Base-by-base conservation (phyloP, 73 alveolate species). In the Tetrahymena borealis region DNA sequence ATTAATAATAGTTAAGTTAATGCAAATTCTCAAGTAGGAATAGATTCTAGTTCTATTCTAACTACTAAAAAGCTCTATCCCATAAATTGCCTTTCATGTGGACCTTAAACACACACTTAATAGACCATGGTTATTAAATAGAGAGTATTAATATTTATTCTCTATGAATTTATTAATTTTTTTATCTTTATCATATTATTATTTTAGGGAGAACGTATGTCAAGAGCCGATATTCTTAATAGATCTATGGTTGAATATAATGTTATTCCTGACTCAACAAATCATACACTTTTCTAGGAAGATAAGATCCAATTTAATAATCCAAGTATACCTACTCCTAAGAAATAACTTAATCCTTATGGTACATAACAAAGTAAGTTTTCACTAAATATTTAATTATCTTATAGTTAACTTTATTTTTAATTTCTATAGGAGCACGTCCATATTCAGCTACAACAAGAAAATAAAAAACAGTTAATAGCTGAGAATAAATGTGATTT, bases 11-110 rank as follows among this genome's bases (percentile, higher is more conserved):
- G 85, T 35, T 20, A 60, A 60, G 90, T 77, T 13, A 39, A 39
- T 39, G 38, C 95, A 20, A 38, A 90, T 0, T 38, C 93, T 3
- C 60, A 90, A 35, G 91, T 92, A 4, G 90, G 93, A 31, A 91
- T 39, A 5, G 79, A 90, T 78, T 85, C 90, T 37, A 79, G 90
- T 9, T 79, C 91, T 7, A 91, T 91, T 16, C 32, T 92, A 15
- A 92, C 90, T 4, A 92, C 95, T 24, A 92, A 92, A 32, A 92
- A 92, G 38, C 91, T 92, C 32, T 92, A 78, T 40, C 95, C 95
- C 16, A 92, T 92, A 33, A 92, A 92, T 36, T 92, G 95, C 38
- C 41, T 92, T 16, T 77, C 92, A 13, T 92, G 95, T 39, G 91
- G 93, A 10, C 85, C 85, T 24, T 60, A 60, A 20, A 35, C 35